Percentiles rank a stretch among this genome's conserved stretches.
Conservation (phyloP, 768 basidiomycete species). For the Macrocybe gigantea region DNA sequence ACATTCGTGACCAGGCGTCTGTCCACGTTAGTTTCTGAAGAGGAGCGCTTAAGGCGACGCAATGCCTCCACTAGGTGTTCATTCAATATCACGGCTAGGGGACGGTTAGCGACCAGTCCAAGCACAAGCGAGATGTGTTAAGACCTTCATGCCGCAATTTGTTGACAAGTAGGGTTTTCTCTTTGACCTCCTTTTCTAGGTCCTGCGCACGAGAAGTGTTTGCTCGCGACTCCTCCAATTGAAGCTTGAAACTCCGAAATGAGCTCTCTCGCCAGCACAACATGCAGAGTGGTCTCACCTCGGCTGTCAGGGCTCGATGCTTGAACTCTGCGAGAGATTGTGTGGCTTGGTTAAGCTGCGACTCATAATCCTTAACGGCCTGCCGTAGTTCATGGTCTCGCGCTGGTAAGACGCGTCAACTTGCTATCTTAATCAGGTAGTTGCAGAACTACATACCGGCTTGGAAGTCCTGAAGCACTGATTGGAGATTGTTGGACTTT, state of each 20-base stretch:
- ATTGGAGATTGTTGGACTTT: slow-evolving; percentile 79
- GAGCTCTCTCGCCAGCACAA: neutral
- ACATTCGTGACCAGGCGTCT: slow-evolving; percentile 92
- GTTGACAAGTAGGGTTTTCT: slow-evolving; percentile 91
- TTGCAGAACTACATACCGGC: slow-evolving; percentile 50
- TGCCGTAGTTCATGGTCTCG: slow-evolving; percentile 88
- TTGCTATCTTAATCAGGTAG: neutral
- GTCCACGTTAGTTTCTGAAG: slow-evolving; percentile 90
- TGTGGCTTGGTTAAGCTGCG: slow-evolving; percentile 62
- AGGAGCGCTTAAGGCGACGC: slow-evolving; percentile 83
- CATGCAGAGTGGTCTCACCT: slow-evolving; percentile 40
- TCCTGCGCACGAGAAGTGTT: slow-evolving; percentile 62
- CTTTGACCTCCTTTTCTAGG: slow-evolving; percentile 88
- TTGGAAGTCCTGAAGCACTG: slow-evolving; percentile 94
- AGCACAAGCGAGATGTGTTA: slow-evolving; percentile 9
- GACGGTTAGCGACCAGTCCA: neutral
- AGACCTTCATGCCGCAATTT: slow-evolving; percentile 93
- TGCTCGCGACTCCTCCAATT: slow-evolving; percentile 67
- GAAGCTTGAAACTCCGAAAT: slow-evolving; percentile 36
- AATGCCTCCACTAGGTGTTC: slow-evolving; percentile 97
- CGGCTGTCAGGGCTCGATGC: slow-evolving; percentile 80
- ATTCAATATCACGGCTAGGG: slow-evolving; percentile 87
- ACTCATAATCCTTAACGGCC: slow-evolving; percentile 78
- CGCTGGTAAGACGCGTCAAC: slow-evolving; percentile 37
- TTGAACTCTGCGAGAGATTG: slow-evolving; percentile 87